These are phyloP conservation scores for Mycena vitilis DNA, from an alignment of 768 basidiomycete genomes.

Conservation along the genomic window DNA sequence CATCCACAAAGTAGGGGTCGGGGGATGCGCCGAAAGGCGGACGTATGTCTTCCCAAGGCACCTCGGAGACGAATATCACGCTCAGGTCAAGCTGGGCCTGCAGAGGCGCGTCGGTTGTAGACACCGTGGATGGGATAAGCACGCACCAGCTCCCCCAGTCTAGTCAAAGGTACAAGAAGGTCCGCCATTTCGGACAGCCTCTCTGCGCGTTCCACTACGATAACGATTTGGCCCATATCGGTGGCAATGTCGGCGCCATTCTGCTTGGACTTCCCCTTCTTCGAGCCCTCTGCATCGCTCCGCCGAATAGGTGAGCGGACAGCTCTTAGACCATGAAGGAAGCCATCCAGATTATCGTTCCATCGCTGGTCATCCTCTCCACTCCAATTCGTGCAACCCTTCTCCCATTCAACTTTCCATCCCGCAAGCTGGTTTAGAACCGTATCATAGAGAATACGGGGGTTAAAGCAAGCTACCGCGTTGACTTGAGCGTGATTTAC, in stretches of 20 bases:
- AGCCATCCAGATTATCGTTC: slow-evolving; percentile 76
- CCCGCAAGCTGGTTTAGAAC: slow-evolving; percentile 69
- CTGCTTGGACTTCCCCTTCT: slow-evolving; percentile 37
- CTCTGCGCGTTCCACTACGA: slow-evolving; percentile 78
- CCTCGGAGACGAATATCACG: slow-evolving; percentile 72
- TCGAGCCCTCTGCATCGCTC: slow-evolving; percentile 19
- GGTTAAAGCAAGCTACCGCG: slow-evolving; percentile 68
- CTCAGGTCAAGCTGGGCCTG: slow-evolving; percentile 71
- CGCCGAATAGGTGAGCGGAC: slow-evolving; percentile 44
- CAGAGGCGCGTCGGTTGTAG: slow-evolving; percentile 16
- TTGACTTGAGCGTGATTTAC: slow-evolving; percentile 62
- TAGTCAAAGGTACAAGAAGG: slow-evolving; percentile 74
- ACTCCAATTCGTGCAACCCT: slow-evolving; percentile 72
- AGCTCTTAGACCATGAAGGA: slow-evolving; percentile 73
- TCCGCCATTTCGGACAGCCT: slow-evolving; percentile 72
- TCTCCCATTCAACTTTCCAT: slow-evolving; percentile 68
- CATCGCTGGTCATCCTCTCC: slow-evolving; percentile 55
- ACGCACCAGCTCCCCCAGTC: slow-evolving; percentile 77
- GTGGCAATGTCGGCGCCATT: slow-evolving; percentile 11
- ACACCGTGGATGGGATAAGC: neutral
- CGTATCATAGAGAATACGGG: slow-evolving; percentile 74
- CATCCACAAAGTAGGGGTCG: slow-evolving; percentile 76
- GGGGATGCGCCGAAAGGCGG: slow-evolving; percentile 76
- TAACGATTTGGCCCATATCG: slow-evolving; percentile 59
- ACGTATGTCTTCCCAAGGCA: slow-evolving; percentile 79